Conservation (phyloP, 805 yeast genomes). For the Candida bentonensis region DNA sequence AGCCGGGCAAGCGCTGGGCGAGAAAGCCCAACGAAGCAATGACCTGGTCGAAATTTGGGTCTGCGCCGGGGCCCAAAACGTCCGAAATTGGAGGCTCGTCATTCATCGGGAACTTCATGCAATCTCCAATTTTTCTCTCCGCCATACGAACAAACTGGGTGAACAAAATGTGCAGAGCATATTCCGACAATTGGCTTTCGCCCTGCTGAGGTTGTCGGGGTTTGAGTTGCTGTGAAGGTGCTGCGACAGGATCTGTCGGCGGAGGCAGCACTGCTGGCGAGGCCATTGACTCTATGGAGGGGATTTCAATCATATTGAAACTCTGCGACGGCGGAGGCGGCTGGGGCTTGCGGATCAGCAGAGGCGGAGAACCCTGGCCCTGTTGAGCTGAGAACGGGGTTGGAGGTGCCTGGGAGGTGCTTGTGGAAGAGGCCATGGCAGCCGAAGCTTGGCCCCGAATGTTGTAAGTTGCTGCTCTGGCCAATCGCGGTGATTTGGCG, state of each 20-base stretch:
- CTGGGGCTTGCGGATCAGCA: not conserved
- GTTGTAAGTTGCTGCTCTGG: not conserved
- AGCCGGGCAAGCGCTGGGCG: slow-evolving; percentile 80
- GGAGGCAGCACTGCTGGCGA: not conserved
- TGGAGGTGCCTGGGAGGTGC: no score
- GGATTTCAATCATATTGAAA: not conserved
- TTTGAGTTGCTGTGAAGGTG: not conserved
- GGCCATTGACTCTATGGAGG: not conserved
- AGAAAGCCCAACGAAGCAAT: slow-evolving; percentile 80
- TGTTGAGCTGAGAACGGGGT: no score
- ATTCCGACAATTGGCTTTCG: slow-evolving; percentile 36
- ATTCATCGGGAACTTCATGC: slow-evolving; percentile 48
- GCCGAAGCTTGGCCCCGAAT: not conserved
- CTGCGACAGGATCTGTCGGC: not conserved
- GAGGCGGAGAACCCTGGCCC: no score
- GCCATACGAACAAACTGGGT: slow-evolving; percentile 93
- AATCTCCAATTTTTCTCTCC: slow-evolving; percentile 67
- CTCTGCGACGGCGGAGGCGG: not conserved
- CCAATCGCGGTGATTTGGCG: not conserved
- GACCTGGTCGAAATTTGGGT: slow-evolving; percentile 73
- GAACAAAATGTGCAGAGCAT: slow-evolving; percentile 85
- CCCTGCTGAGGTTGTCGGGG: not conserved
- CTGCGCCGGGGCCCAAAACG: slow-evolving; percentile 71
- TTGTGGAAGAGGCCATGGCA: not conserved
- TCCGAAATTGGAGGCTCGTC: slow-evolving; percentile 72